Conservation (phyloP, 768 basidiomycete genomes). For the Auriscalpium microsporum region DNA sequence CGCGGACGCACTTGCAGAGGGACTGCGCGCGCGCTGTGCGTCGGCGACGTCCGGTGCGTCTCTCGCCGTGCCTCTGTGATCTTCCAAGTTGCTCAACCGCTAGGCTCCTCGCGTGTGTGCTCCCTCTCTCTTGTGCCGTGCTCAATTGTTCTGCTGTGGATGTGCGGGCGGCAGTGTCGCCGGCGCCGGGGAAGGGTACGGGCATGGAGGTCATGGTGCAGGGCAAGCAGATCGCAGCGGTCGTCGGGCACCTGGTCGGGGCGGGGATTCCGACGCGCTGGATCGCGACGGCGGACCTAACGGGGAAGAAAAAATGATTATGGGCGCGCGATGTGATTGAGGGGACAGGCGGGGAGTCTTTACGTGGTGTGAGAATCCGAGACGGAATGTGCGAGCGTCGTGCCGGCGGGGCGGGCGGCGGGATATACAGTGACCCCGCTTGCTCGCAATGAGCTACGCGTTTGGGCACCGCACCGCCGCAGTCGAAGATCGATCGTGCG, state of each 20-base stretch:
- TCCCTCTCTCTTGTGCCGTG: background rate
- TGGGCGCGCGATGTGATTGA: no score
- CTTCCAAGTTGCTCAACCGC: background rate
- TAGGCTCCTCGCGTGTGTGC: background rate
- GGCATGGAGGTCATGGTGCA: slow-evolving; percentile 74
- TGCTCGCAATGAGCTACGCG: no score
- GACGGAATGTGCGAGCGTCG: no score
- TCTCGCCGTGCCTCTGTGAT: background rate
- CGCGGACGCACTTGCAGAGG: slow-evolving; percentile 69
- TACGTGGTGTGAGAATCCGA: no score
- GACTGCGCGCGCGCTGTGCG: slow-evolving; percentile 68
- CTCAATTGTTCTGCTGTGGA: background rate
- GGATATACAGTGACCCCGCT: no score
- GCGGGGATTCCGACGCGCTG: slow-evolving; percentile 78
- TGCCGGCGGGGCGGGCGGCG: no score
- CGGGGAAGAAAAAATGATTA: slow-evolving; percentile 33
- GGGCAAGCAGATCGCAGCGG: slow-evolving; percentile 66
- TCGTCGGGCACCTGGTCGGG: slow-evolving; percentile 55
- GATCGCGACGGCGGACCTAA: slow-evolving; percentile 50
- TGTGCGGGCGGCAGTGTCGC: slow-evolving; percentile 38
- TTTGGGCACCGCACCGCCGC: no score
- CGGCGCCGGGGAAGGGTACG: slow-evolving; percentile 46
- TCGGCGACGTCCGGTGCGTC: slow-evolving; percentile 65
- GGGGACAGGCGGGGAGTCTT: no score
- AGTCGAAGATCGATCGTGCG: no score